Base-by-base conservation (phyloP, 108 stramenopile species). In the Mediolabrus comicus region DNA sequence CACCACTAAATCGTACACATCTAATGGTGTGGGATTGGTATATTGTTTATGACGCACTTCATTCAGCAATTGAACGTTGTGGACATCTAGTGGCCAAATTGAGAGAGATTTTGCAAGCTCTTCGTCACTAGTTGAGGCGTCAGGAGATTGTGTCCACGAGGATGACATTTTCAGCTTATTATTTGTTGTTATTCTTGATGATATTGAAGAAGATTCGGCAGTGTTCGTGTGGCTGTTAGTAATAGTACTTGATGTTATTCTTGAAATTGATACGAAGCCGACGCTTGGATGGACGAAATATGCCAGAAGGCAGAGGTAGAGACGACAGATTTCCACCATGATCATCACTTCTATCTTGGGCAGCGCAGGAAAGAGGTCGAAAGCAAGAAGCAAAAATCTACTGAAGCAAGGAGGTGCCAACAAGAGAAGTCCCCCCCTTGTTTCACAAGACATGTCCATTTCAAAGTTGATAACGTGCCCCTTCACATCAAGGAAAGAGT, bases 1-100 rank as follows among this genome's bases (percentile, higher is more conserved):
- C 13, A 86, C 92, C 55, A 97, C 95, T 31, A 98, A 69, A 69
- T 98, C 96, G 63, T 97, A 98, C 0, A 80, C 52, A 49, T 71
- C 74, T 41, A 73, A 54, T 14, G 87, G 64, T 25, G 65, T 7
- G 29, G 83, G 69, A 17, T 84, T 38, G 35, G 11, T 27, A 33
- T 75, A 91, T 10, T 71, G 33, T 27, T 72, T 53, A 12, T 84
- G 90, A 69, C 83, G 86, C 24, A 92, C 91, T 69, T 92, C 81
- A 62, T 92, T 89, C 22, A 92, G 66, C 4, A 87, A 64, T 6
- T 31, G 54, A 36, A 75, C 83, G 70, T 92, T 92, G 79, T 69
- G 52, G 34, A 74, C 77, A 51, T 92, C 91, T 28, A 92, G 62
- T 11, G 91, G 91, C 91, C 87, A 92, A 36, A 87, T 77, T 13